phyloP scores from a whole-genome alignment of 805 yeast species.

The Yamadazyma tumulicola region DNA sequence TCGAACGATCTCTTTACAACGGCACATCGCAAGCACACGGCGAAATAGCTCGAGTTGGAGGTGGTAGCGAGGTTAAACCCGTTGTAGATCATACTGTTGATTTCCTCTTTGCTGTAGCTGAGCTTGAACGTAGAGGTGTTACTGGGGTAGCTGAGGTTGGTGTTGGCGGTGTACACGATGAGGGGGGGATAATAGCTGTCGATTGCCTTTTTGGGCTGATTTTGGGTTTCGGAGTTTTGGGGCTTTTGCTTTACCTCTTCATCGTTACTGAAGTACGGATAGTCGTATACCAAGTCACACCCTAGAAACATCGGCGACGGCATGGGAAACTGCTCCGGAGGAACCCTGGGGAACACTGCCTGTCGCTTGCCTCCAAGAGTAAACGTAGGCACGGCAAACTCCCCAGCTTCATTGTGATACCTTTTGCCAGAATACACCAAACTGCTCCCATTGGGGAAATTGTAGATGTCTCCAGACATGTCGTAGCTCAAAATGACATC shows the following conservation, averaged over 20 bases:
- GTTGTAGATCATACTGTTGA: constrained; percentile 43
- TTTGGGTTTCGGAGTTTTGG: background rate
- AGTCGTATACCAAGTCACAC: constrained; percentile 34
- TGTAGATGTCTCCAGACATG: constrained; percentile 47
- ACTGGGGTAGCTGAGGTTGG: constrained; percentile 37
- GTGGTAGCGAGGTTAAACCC: constrained; percentile 51
- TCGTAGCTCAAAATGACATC: constrained; percentile 42
- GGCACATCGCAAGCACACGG: constrained; percentile 56
- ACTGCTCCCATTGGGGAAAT: constrained; percentile 61
- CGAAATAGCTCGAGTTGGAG: constrained; percentile 40
- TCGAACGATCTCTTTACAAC: constrained; percentile 52
- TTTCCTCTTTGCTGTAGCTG: constrained; percentile 45
- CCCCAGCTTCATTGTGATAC: constrained; percentile 17
- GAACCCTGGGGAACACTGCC: constrained; percentile 8
- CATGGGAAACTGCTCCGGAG: constrained; percentile 1
- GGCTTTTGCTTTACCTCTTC: background rate
- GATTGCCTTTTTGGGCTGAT: background rate
- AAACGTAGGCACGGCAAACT: constrained; percentile 1
- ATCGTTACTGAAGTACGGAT: constrained; percentile 14
- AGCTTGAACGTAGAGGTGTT: constrained; percentile 61
- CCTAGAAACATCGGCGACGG: constrained; percentile 32
- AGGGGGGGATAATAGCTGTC: constrained; percentile 43
- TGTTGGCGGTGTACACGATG: constrained; percentile 50
- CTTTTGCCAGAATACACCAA: constrained; percentile 37
- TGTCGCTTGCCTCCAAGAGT: background rate